These are phyloP conservation scores for Lactuca saligna DNA, from an alignment of 129 eudicot genomes.

Conservation along the genomic window DNA sequence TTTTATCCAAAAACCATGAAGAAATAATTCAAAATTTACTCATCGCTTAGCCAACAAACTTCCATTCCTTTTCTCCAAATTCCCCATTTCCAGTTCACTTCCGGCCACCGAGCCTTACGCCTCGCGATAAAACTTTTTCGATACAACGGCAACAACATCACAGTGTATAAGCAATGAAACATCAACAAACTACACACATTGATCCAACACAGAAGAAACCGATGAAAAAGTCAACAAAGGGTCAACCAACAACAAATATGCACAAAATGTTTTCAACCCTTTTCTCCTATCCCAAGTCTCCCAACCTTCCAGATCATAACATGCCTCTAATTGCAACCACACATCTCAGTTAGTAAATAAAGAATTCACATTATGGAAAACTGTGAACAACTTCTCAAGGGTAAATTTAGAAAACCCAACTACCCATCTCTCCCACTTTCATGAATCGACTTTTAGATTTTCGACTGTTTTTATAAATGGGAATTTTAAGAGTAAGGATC, in stretches of 20 bases:
- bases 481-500: background rate
- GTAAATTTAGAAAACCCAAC: background rate
- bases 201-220: conserved; percentile 40
- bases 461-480: background rate
- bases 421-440: background rate
- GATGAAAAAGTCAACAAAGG: conserved; percentile 39
- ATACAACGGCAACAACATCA: conserved; percentile 44
- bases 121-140: conserved; percentile 42
- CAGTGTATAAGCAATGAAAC: conserved; percentile 45
- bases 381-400: conserved; percentile 1
- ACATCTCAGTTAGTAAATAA: background rate
- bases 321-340: no score
- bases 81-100: conserved; percentile 76
- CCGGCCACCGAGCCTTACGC: no score
- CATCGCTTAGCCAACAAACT: conserved; percentile 42
- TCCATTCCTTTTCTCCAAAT: conserved; percentile 55
- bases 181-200: conserved; percentile 33
- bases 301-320: no score
- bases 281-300: no score
- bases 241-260: conserved; percentile 45
- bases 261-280: conserved; percentile 41
- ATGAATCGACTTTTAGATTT: background rate
- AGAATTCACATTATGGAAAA: conserved; percentile 1
- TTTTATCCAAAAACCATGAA: background rate
- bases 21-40: no score